Conservation (phyloP, 1,284 basidiomycete species). For the Microbotryum intermedium region DNA sequence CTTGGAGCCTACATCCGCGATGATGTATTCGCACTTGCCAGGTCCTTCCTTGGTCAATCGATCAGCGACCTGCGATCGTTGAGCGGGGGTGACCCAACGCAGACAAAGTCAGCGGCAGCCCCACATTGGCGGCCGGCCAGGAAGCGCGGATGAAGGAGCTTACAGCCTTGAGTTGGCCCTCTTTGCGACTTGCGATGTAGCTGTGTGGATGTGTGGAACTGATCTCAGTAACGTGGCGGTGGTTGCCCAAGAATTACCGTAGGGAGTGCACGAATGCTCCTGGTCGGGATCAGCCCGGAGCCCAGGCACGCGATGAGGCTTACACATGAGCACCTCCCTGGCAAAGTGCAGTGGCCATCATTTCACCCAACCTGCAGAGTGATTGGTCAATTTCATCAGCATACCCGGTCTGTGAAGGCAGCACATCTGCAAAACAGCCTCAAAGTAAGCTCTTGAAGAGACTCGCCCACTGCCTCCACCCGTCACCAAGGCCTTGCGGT, state of each 20-base stretch:
- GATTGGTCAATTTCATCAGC: background rate
- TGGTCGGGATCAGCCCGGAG: no score
- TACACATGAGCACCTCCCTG: constrained; percentile 61
- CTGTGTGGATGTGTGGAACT: constrained; percentile 43
- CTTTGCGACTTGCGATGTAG: constrained; percentile 77
- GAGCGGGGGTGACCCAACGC: background rate
- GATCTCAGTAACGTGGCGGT: no score
- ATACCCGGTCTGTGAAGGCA: background rate
- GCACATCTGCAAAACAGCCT: background rate
- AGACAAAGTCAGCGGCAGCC: background rate
- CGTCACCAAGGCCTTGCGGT: background rate
- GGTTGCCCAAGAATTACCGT: no score
- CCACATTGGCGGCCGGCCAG: background rate
- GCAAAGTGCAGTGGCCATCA: constrained; percentile 70
- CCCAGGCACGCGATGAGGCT: no score
- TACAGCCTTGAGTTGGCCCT: constrained; percentile 59
- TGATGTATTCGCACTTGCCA: constrained; percentile 58
- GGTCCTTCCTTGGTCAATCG: constrained; percentile 41
- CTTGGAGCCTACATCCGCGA: constrained; percentile 55
- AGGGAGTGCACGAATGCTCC: no score
- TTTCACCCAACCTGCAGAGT: constrained; percentile 55
- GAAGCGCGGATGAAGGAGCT: background rate
- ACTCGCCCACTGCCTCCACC: background rate
- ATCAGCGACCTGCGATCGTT: constrained; percentile 41
- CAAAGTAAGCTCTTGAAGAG: background rate